Evolutionary conservation across 2,329 filamentous ascomycete species (phyloP), one percentile per base, ranked within the genome.

Genomic region (Trichoderma breve): DNA sequence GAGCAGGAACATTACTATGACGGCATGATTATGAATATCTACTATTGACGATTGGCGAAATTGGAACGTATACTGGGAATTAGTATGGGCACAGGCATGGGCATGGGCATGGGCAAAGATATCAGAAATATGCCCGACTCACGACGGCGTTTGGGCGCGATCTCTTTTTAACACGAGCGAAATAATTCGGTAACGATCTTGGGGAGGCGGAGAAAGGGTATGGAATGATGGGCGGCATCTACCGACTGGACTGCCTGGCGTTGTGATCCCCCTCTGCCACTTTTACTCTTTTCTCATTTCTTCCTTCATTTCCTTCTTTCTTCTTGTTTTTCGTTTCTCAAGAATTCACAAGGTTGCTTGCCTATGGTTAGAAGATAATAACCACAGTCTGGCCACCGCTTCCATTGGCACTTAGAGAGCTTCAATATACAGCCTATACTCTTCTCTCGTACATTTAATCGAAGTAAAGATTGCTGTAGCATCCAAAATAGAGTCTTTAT

Each of bases 1-100:
- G 64, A 73, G 76, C 55, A 74, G 76, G 12, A 80, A 78, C 26
- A 71, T 80, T 68, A 76, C 74, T 26, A 77, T 75, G 34, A 81
- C 75, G n/a, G 77, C 75, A 71, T 81, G 75, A 80, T 64, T 26
- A 39, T 70, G 71, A 70, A 21, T 18, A 60, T 21, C 30, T 55
- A 6, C 28, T 32, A 32, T 32, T 24, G 24, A 60, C 28, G 47
- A 70, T 30, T 63, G 51, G 70, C 39, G 21, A 61, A 53, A 14
- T 51, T 21, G 57, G 24, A 4, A 67, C 36, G 53, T n/a, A 63
- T 47, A 34, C 36, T 32, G 32, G 57, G 53, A 32, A 30, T 28
- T n/a, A 9, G 69, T 26, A 36, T n/a, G 28, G 66, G 15, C 43
- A 47, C 28, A 28, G 30, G 28, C 43, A 30, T 61, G 26, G 53